Evolutionary conservation across 2,329 filamentous ascomycete genomes (phyloP).

Genomic region (Diaporthe citri): DNA sequence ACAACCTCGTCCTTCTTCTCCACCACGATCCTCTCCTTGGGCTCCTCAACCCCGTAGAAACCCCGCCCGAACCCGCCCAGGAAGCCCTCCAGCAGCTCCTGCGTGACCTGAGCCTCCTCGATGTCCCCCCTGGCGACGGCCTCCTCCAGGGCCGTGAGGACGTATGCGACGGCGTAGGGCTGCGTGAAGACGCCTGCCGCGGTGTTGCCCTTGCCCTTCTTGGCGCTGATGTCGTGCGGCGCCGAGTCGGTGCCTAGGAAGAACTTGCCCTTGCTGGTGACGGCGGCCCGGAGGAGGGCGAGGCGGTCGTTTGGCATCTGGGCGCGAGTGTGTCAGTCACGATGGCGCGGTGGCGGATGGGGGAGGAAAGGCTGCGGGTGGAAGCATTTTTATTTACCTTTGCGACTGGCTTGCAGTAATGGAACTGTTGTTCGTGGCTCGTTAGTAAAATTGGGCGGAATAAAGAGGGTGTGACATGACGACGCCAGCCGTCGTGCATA

Average conservation of each 20-base stretch:
- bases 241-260: constrained; percentile 81
- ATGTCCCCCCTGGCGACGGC: constrained; percentile 68
- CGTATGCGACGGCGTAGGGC: constrained; percentile 69
- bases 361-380: not conserved
- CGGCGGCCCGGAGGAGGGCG: constrained; percentile 75
- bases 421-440: constrained; percentile 60
- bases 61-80: constrained; percentile 63
- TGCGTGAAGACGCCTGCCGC: constrained; percentile 86
- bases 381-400: constrained; percentile 54
- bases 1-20: constrained; percentile 68
- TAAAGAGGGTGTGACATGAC: not conserved
- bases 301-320: constrained; percentile 72
- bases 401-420: constrained; percentile 78
- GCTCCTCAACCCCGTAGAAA: constrained; percentile 67
- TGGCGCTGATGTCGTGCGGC: constrained; percentile 70
- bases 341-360: too few relatives aligned
- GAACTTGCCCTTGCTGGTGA: constrained; percentile 73
- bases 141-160: constrained; percentile 73
- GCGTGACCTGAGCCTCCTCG: constrained; percentile 63
- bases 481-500: constrained; percentile 48
- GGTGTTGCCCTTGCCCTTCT: constrained; percentile 68
- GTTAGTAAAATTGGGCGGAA: not conserved
- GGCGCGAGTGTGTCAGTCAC: not conserved
- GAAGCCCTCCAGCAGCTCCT: constrained; percentile 67
- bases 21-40: constrained; percentile 68